A percentile compares a stretch with the other conserved stretches of the same genome.
Conservation (phyloP, 441 rosid species). For the Populus trichocarpa region DNA sequence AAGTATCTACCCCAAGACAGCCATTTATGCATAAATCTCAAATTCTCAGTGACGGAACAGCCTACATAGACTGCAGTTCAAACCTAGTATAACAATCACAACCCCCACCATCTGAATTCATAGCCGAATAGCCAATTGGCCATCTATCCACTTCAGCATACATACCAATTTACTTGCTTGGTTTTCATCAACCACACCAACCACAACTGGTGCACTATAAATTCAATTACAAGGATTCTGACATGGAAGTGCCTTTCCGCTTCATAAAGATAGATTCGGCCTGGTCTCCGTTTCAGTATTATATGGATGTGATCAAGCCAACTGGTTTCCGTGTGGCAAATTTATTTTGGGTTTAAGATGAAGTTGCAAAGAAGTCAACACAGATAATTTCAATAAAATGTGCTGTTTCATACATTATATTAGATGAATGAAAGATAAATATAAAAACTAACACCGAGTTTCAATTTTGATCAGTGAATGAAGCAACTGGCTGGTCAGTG, state of each 20-base stretch:
- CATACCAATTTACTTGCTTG: too few species aligned
- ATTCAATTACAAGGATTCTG: not conserved
- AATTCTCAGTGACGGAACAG: too few species aligned
- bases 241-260: not conserved
- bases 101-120: not conserved
- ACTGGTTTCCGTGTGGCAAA: not conserved
- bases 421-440: not conserved
- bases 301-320: not conserved
- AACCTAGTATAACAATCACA: not conserved
- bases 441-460: not conserved
- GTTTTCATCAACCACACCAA: not conserved
- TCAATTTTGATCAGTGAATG: not conserved
- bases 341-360: too few species aligned
- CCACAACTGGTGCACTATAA: not conserved
- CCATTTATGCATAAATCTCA: too few species aligned
- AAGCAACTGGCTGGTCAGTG: conserved; percentile 2
- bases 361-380: not conserved
- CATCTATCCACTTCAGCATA: too few species aligned
- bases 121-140: not conserved
- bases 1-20: too few species aligned
- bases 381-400: not conserved
- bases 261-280: not conserved
- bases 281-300: not conserved
- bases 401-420: not conserved
- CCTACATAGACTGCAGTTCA: not conserved